These are phyloP conservation scores for Zangia roseola DNA, from an alignment of 768 basidiomycete species.

Conservation along the genomic window DNA sequence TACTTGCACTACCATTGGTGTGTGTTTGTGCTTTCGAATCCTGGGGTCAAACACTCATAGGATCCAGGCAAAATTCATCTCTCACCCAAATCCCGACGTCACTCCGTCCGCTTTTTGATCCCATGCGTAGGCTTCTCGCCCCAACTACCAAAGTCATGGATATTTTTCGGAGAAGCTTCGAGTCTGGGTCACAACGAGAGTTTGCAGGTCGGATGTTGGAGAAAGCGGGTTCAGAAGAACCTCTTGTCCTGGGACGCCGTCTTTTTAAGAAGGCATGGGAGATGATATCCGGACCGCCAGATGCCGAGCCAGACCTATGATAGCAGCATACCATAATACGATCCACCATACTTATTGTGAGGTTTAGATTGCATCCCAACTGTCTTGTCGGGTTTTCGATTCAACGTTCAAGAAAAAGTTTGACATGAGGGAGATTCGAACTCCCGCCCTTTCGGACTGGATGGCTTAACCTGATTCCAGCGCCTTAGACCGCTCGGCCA, in stretches of 20 bases:
- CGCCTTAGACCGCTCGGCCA: slow-evolving; percentile 64
- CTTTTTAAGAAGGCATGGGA: slow-evolving; percentile 41
- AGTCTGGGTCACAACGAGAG: slow-evolving; percentile 55
- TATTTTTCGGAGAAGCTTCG: slow-evolving; percentile 52
- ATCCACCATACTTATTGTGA: slow-evolving; percentile 1
- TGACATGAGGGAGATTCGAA: slow-evolving; percentile 36
- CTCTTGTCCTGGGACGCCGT: slow-evolving; percentile 44
- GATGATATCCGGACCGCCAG: slow-evolving; percentile 32
- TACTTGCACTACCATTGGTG: slow-evolving; percentile 36
- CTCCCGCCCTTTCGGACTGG: slow-evolving; percentile 37
- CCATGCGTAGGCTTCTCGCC: slow-evolving; percentile 52
- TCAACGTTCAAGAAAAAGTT: slow-evolving; percentile 1
- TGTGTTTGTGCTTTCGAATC: slow-evolving; percentile 27
- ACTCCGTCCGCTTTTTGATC: slow-evolving; percentile 49
- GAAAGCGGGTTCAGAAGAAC: slow-evolving; percentile 63
- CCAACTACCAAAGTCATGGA: slow-evolving; percentile 54
- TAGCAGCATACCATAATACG: slow-evolving; percentile 23
- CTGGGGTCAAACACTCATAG: background rate
- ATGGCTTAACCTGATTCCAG: slow-evolving; percentile 45
- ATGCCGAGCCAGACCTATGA: slow-evolving; percentile 26
- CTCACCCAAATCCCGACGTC: slow-evolving; percentile 60
- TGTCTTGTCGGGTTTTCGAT: background rate
- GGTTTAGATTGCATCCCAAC: slow-evolving; percentile 2
- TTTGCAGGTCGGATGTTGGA: slow-evolving; percentile 61
- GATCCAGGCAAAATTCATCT: slow-evolving; percentile 47